phyloP scores from a whole-genome alignment of 164 flowering plant species.

The Sextonia rubra region DNA sequence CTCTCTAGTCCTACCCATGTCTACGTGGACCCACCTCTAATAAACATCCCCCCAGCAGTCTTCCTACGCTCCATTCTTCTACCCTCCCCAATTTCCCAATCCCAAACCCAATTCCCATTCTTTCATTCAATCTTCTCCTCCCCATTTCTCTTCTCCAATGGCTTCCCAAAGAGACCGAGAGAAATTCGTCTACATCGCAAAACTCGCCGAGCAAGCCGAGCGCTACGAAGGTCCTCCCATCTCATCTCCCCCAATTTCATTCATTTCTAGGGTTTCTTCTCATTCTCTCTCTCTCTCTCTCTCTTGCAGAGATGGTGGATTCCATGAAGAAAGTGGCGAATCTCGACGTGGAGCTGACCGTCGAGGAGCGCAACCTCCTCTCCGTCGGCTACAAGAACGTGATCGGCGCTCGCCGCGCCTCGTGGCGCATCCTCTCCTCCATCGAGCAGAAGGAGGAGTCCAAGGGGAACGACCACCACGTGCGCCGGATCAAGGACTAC shows the following conservation, averaged over 20 bases:
- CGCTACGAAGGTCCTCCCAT: background rate
- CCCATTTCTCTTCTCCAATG: slow-evolving; percentile 9
- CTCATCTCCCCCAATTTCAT: too few species aligned
- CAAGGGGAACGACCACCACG: slow-evolving; percentile 74
- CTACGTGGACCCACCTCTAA: too few species aligned
- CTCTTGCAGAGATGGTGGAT: slow-evolving; percentile 76
- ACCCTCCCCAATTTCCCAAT: too few species aligned
- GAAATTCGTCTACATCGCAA: slow-evolving; percentile 22
- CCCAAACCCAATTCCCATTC: too few species aligned
- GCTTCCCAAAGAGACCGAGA: slow-evolving; percentile 21
- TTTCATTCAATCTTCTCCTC: too few species aligned
- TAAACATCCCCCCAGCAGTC: too few species aligned
- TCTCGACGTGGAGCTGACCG: slow-evolving; percentile 68
- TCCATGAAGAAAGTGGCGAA: slow-evolving; percentile 72
- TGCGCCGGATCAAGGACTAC: slow-evolving; percentile 59
- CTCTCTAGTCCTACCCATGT: too few species aligned
- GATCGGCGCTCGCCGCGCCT: slow-evolving; percentile 82
- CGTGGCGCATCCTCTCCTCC: slow-evolving; percentile 91
- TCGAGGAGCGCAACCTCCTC: slow-evolving; percentile 82
- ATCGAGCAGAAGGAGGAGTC: slow-evolving; percentile 90
- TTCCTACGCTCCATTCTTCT: too few species aligned
- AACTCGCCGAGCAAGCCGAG: background rate
- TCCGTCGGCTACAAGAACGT: slow-evolving; percentile 93
- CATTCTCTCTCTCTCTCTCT: too few species aligned
- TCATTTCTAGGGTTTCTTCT: background rate